Evolutionary conservation across 345 rosid genomes (phyloP).

Genomic region (Psidium friedrichsthalianum): DNA sequence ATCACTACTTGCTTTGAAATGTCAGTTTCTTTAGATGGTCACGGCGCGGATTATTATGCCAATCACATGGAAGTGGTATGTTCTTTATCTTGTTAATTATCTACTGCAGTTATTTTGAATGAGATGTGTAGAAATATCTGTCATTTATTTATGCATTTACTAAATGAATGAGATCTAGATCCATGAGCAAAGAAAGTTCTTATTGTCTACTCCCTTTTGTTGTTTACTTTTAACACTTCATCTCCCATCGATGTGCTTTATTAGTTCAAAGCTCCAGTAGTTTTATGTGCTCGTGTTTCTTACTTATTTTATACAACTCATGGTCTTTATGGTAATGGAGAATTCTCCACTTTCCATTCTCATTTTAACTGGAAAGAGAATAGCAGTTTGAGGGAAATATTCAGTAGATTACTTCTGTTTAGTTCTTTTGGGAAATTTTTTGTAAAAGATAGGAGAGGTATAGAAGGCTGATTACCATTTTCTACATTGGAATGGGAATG

Average conservation of each 20-base stretch:
- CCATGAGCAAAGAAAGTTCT: not conserved
- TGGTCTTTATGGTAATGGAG: not conserved
- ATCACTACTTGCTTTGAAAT: constrained; percentile 10
- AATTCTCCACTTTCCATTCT: not conserved
- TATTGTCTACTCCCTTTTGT: not conserved
- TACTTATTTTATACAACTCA: not conserved
- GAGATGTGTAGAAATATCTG: not conserved
- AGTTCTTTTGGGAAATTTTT: not conserved
- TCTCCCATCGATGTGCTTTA: not conserved
- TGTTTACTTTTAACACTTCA: not conserved
- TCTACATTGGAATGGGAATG: not conserved
- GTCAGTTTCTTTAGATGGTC: constrained; percentile 31
- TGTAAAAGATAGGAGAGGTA: not conserved
- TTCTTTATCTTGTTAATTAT: not conserved
- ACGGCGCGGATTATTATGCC: constrained; percentile 7
- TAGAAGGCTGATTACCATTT: not conserved
- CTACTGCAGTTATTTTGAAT: not conserved
- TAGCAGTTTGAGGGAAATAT: not conserved
- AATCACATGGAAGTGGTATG: constrained; percentile 38
- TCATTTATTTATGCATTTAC: not conserved
- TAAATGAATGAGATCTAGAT: not conserved
- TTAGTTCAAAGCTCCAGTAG: not conserved
- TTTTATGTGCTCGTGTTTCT: not conserved
- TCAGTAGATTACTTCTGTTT: not conserved
- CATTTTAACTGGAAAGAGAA: not conserved